phyloP scores from a whole-genome alignment of 2,329 filamentous ascomycete genomes.

The Orbilia blumenaviensis region DNA sequence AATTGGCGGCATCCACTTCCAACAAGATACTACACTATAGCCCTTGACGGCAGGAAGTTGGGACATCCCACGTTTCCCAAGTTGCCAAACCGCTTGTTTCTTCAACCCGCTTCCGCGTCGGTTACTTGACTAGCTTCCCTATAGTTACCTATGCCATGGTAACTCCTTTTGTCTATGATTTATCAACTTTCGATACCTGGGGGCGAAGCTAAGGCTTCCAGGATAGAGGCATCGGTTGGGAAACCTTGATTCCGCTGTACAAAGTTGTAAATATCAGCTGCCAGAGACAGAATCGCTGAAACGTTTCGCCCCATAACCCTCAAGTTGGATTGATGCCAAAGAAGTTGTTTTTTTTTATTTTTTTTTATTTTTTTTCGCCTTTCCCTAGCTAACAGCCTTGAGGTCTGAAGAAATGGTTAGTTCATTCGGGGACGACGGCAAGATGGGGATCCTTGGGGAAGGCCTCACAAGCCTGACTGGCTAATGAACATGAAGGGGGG shows the following conservation, averaged over 20 bases:
- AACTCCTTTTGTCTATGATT: constrained; percentile 42
- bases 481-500: background rate
- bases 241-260: constrained; percentile 41
- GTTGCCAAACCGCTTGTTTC: constrained; percentile 50
- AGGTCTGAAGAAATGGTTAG: constrained; percentile 20
- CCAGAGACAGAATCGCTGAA: constrained; percentile 37
- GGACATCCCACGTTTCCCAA: constrained; percentile 53
- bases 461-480: constrained; percentile 21
- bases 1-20: constrained; percentile 1
- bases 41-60: constrained; percentile 32
- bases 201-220: background rate
- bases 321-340: constrained; percentile 7
- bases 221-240: constrained; percentile 15
- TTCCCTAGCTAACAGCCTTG: too few species aligned
- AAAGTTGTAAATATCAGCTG: constrained; percentile 27
- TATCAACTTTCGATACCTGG: constrained; percentile 19
- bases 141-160: constrained; percentile 51
- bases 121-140: constrained; percentile 51
- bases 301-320: constrained; percentile 21
- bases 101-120: constrained; percentile 52
- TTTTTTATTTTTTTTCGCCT: too few species aligned
- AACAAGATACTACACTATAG: constrained; percentile 5
- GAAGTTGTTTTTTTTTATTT: constrained; percentile 8
- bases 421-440: constrained; percentile 53
- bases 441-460: constrained; percentile 43